Base-by-base conservation (phyloP, 208 protist species). In the Lotmaria passim region DNA sequence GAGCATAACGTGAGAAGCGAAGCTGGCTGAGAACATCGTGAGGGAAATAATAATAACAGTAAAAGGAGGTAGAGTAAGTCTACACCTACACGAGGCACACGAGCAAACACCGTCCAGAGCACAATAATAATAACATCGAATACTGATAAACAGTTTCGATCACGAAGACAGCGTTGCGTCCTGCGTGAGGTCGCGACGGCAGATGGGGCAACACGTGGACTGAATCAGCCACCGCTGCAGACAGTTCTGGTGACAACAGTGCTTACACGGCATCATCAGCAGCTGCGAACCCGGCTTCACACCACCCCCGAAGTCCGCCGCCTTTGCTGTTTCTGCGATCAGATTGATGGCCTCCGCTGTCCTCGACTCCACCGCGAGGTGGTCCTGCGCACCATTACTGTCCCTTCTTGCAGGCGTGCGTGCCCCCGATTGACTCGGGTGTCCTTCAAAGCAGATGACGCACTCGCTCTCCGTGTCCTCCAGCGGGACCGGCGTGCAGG, bases 191-290 rank as follows among this genome's bases (percentile, higher is more conserved):
- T 81, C 76, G 19, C 79, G 66, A 8, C 87, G 78, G 66, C 87
- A 93, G 17, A 83, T 81, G 23, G 87, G 87, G 26, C 87, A 93
- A 34, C 59, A 56, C 31, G 55, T 73, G 31, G 81, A 70, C 36
- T 73, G 61, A 50, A 93, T 63, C 26, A 93, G 69, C 87, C 87
- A 93, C 21, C 82, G 76, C 75, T 90, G 87, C 30, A 93, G 53
- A 60, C 87, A 93, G 78, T 89, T 83, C 41, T 64, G 64, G 57
- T 93, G 87, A 47, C 81, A 93, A 26, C 62, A 79, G 70, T 93
- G 87, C 5, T 75, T 63, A 52, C 87, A 93, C 19, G 62, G 44
- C 53, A 90, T 72, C 21, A 69, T 64, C 46, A 91, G 51, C 48
- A 89, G 73, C n/a, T 75, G 74, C 14, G 79, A 85, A 55, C 83